A percentile compares a stretch with the other conserved stretches of the same genome.
Evolutionary conservation across 345 rosid species (phyloP).

Genomic region (Lumnitzera racemosa): DNA sequence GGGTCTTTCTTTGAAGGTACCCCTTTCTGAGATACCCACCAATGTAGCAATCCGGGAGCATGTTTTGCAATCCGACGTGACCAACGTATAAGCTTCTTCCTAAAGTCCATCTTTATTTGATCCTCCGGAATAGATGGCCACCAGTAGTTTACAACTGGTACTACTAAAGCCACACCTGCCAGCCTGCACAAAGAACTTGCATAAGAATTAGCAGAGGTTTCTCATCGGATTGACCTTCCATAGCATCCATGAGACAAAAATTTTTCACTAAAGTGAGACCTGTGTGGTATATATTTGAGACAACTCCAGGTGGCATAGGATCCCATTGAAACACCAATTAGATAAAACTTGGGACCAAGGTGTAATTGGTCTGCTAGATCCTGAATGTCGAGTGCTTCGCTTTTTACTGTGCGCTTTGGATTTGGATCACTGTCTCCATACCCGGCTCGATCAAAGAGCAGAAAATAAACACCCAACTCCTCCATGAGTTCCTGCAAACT

Average conservation of each 20-base stretch:
- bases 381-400: constrained; percentile 71
- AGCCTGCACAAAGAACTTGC: constrained; percentile 34
- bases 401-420: constrained; percentile 55
- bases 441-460: constrained; percentile 80
- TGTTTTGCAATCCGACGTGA: constrained; percentile 48
- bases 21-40: constrained; percentile 71
- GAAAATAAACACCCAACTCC: constrained; percentile 56
- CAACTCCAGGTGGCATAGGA: constrained; percentile 88
- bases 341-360: constrained; percentile 58
- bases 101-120: constrained; percentile 48
- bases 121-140: constrained; percentile 75
- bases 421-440: constrained; percentile 85
- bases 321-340: constrained; percentile 87
- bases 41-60: constrained; percentile 56
- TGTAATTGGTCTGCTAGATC: constrained; percentile 70
- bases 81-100: constrained; percentile 46
- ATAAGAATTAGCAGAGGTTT: constrained; percentile 8
- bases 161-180: constrained; percentile 70
- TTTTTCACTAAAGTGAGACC: constrained; percentile 22
- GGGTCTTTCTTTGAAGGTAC: constrained; percentile 61
- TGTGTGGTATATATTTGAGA: constrained; percentile 77
- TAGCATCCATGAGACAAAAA: constrained; percentile 1
- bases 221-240: neutral
- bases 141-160: constrained; percentile 59
- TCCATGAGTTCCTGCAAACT: constrained; percentile 66